Base-by-base conservation (phyloP, 2,329 filamentous ascomycete species). In the Apiospora hydei region DNA sequence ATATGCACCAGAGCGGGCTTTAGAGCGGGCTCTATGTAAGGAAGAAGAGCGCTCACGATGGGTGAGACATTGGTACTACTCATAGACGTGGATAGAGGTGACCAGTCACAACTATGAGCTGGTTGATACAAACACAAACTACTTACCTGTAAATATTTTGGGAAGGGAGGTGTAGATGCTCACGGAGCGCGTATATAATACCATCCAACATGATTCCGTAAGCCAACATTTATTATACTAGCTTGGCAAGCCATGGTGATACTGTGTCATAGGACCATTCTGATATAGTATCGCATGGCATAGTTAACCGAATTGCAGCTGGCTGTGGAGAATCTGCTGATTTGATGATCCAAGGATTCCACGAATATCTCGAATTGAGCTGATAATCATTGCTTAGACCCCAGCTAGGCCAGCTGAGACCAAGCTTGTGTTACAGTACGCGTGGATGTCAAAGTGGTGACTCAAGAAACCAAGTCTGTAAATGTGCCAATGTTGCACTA, bases 351-450 rank as follows among this genome's bases (percentile, higher is more conserved):
- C 21, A 14, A 41, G 57, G 57, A 64, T 64, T 41, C 34, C 21
- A n/a, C 8, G 34, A 41, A 41, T 4, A 64, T 41, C 30, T 41
- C 18, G 34, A 14, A 41, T 41, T 41, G 34, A 30, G 34, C 21
- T 64, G 57, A 64, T 64, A 64, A 64, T 41, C 57, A n/a, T 41
- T 64, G 57, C 57, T 41, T 24, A 24, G 3, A 21, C 18, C 57
- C 57, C 30, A 11, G 53, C 57, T 64, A 41, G 34, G 18, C 57
- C 57, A 41, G 11, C 34, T 64, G 57, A 64, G 57, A 64, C 57
- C 18, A 38, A 64, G 57, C 57, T 64, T 64, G 57, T 64, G 57
- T 64, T 21, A 24, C 57, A 64, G 34, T 64, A 64, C 57, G 57
- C 57, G 57, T 64, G 57, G 57, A 41, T 49, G 46, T 41, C 57